These are phyloP conservation scores for Debaryomyces nepalensis DNA, from an alignment of 1,139 yeast species.

Conservation along the genomic window DNA sequence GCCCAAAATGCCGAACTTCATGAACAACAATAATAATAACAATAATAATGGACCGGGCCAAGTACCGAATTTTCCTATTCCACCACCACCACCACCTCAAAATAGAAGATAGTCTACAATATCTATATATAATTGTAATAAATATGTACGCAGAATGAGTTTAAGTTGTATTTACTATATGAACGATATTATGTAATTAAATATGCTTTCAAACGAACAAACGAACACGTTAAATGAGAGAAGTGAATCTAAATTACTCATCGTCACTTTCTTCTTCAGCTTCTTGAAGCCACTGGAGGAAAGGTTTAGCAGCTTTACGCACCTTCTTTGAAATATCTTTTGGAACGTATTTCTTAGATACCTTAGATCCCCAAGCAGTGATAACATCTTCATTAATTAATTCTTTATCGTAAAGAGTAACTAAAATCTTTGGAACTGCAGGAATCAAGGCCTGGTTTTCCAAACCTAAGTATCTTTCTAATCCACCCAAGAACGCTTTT, in stretches of 20 bases:
- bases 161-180: constrained; percentile 3
- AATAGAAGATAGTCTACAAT: constrained; percentile 11
- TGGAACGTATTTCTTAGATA: constrained; percentile 90
- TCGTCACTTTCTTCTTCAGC: constrained; percentile 80
- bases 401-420: constrained; percentile 81
- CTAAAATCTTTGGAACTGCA: constrained; percentile 77
- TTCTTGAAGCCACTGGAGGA: constrained; percentile 90
- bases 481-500: constrained; percentile 90
- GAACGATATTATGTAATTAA: constrained; percentile 9
- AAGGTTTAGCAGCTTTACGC: constrained; percentile 95
- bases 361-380: constrained; percentile 86
- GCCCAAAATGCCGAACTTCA: constrained; percentile 21
- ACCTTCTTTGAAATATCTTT: constrained; percentile 92
- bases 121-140: not conserved
- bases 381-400: constrained; percentile 82
- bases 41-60: constrained; percentile 5
- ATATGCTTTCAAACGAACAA: constrained; percentile 5
- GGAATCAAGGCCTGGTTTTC: constrained; percentile 79
- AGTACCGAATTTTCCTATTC: constrained; percentile 13
- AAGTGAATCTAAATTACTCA: constrained; percentile 35
- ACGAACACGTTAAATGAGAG: constrained; percentile 1
- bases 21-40: constrained; percentile 16
- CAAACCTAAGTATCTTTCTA: constrained; percentile 89
- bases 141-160: not conserved
- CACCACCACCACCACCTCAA: constrained; percentile 26